A percentile compares a stretch with the other conserved stretches of the same genome.
Evolutionary conservation across 352 stramenopile species (phyloP).

Genomic region (Pythium vanterpoolii): DNA sequence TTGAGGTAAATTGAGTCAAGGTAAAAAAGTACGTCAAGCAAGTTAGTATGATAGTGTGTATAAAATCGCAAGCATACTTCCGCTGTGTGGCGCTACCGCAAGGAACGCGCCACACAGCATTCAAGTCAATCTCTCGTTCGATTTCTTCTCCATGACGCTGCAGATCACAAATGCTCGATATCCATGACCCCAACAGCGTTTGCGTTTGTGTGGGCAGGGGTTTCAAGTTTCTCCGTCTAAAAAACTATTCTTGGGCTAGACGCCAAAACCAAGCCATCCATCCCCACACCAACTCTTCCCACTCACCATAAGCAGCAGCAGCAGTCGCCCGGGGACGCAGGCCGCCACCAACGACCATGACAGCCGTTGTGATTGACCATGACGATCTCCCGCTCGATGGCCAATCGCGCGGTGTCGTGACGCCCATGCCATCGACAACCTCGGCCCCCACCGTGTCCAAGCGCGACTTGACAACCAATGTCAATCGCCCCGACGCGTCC

Average conservation of each 20-base stretch:
- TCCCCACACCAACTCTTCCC: neutral
- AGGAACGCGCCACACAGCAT: too few relatives aligned
- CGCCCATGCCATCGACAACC: slow-evolving; percentile 5
- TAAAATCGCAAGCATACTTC: too few relatives aligned
- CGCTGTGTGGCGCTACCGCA: too few relatives aligned
- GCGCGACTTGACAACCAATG: slow-evolving; percentile 6
- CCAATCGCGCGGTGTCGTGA: slow-evolving; percentile 1
- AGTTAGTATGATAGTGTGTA: too few relatives aligned
- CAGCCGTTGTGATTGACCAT: slow-evolving; percentile 25
- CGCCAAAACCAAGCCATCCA: neutral
- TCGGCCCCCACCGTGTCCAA: neutral
- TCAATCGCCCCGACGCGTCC: slow-evolving; percentile 52
- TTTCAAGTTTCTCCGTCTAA: neutral
- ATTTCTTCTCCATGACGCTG: slow-evolving; percentile 21
- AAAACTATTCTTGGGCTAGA: neutral
- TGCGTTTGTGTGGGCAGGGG: neutral
- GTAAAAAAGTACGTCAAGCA: too few relatives aligned
- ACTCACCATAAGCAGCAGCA: neutral
- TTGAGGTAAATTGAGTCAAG: too few relatives aligned
- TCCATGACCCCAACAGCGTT: neutral
- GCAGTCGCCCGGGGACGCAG: neutral
- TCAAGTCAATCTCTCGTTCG: slow-evolving; percentile 13
- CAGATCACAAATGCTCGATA: slow-evolving; percentile 17
- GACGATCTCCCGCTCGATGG: slow-evolving; percentile 21
- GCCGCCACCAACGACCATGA: too few relatives aligned